Conservation (phyloP, 2,329 filamentous ascomycete species). For the Arthrobotrys entomopaga region DNA sequence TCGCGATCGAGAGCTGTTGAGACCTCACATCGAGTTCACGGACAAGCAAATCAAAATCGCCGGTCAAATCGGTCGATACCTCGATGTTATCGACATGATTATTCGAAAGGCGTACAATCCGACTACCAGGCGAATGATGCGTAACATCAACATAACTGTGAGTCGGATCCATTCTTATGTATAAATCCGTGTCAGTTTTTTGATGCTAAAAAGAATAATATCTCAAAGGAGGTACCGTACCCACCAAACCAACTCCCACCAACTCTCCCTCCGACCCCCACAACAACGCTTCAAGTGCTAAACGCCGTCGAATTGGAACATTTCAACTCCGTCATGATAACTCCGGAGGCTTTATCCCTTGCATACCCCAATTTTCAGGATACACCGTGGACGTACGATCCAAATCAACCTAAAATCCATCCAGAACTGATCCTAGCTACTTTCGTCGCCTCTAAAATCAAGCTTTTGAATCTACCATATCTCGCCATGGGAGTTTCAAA, state of each 20-base stretch:
- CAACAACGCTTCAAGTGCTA: slow-evolving; percentile 14
- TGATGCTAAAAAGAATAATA: not conserved
- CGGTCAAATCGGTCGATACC: slow-evolving; percentile 9
- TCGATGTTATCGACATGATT: slow-evolving; percentile 8
- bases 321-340: slow-evolving; percentile 2
- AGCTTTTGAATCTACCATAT: slow-evolving; percentile 12
- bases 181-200: not conserved
- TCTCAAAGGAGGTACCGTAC: not conserved
- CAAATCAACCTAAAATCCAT: slow-evolving; percentile 3
- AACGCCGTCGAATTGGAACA: slow-evolving; percentile 14
- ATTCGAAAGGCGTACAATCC: not conserved
- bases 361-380: slow-evolving; percentile 1
- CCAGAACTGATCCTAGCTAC: slow-evolving; percentile 13
- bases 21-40: slow-evolving; percentile 13
- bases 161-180: not conserved
- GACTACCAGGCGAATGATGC: not conserved
- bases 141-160: slow-evolving; percentile 9
- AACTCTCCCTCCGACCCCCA: not conserved
- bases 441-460: slow-evolving; percentile 6
- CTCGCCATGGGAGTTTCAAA: slow-evolving; percentile 7
- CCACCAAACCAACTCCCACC: not conserved
- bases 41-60: slow-evolving; percentile 11
- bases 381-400: slow-evolving; percentile 14
- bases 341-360: not conserved
- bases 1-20: not conserved